A percentile compares a stretch with the other conserved stretches of the same genome.
Conservation (phyloP, 768 basidiomycete species). For the Cystofilobasidium bisporidii region DNA sequence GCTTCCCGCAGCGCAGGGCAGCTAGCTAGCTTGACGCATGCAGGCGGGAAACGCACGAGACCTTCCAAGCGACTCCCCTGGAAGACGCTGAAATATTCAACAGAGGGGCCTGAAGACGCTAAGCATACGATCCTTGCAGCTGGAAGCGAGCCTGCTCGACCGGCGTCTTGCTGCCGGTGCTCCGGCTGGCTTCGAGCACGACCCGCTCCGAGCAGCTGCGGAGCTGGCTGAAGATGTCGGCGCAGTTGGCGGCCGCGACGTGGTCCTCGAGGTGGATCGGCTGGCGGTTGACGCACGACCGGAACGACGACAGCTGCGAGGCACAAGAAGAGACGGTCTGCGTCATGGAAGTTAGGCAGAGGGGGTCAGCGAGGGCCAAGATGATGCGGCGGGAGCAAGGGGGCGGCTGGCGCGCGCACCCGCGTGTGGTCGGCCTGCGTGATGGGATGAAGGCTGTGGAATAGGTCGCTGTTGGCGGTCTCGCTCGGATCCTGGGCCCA, state of each 20-base stretch:
- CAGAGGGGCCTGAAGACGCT: no score
- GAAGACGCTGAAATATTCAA: no score
- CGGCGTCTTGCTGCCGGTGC: not conserved
- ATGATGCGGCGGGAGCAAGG: not conserved
- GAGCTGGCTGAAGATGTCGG: not conserved
- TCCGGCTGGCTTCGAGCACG: not conserved
- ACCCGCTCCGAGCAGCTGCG: conserved; percentile 2
- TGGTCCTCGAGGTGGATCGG: conserved; percentile 5
- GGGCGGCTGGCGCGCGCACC: no score
- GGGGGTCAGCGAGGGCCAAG: not conserved
- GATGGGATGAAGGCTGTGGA: no score
- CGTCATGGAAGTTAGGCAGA: not conserved
- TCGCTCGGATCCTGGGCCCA: not conserved
- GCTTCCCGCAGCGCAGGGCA: no score
- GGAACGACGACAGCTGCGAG: not conserved
- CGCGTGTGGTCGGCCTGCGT: no score
- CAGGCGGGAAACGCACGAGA: not conserved
- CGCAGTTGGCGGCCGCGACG: conserved; percentile 5
- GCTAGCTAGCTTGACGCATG: no score
- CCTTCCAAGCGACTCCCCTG: no score
- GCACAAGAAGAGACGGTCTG: not conserved
- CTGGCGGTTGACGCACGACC: not conserved
- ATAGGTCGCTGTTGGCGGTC: not conserved
- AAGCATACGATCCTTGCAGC: not conserved
- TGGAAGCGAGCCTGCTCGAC: conserved; percentile 6